phyloP scores from a whole-genome alignment of 495 filamentous ascomycete species.

The Penicillium roqueforti region DNA sequence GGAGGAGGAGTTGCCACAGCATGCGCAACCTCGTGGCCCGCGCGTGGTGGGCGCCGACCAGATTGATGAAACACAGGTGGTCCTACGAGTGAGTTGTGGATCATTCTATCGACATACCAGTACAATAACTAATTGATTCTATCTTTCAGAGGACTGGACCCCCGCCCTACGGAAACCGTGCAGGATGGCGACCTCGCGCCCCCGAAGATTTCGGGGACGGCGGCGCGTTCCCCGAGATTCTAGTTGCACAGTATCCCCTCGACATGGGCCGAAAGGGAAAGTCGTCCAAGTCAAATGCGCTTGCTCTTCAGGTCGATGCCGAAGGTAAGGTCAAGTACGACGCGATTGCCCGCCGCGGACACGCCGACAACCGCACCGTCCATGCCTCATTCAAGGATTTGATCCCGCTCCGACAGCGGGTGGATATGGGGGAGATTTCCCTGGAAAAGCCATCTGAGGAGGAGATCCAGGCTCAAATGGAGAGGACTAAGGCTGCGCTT shows the following conservation, averaged over 20 bases:
- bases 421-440: slow-evolving; percentile 90
- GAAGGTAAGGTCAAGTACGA: slow-evolving; percentile 95
- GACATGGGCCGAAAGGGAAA: slow-evolving; percentile 82
- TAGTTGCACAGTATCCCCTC: slow-evolving; percentile 90
- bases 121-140: slow-evolving; percentile 1
- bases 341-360: slow-evolving; percentile 88
- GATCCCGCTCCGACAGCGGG: slow-evolving; percentile 88
- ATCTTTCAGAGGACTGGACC: slow-evolving; percentile 67
- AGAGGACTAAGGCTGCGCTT: slow-evolving; percentile 83
- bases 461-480: slow-evolving; percentile 73
- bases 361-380: slow-evolving; percentile 75
- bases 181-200: slow-evolving; percentile 81
- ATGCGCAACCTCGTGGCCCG: slow-evolving; percentile 70
- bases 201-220: slow-evolving; percentile 94
- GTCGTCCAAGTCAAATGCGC: slow-evolving; percentile 72
- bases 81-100: slow-evolving; percentile 61
- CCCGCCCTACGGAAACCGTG: slow-evolving; percentile 77
- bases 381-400: slow-evolving; percentile 96
- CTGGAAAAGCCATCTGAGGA: slow-evolving; percentile 82
- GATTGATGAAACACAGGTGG: slow-evolving; percentile 81
- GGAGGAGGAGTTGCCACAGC: slow-evolving; percentile 70
- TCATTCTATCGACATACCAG: background rate
- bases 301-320: slow-evolving; percentile 84
- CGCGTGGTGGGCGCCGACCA: slow-evolving; percentile 73
- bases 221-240: slow-evolving; percentile 92